Evolutionary conservation across 805 yeast genomes (phyloP), one percentile per base, ranked within the genome.

Genomic region (Wickerhamomyces bisporus): DNA sequence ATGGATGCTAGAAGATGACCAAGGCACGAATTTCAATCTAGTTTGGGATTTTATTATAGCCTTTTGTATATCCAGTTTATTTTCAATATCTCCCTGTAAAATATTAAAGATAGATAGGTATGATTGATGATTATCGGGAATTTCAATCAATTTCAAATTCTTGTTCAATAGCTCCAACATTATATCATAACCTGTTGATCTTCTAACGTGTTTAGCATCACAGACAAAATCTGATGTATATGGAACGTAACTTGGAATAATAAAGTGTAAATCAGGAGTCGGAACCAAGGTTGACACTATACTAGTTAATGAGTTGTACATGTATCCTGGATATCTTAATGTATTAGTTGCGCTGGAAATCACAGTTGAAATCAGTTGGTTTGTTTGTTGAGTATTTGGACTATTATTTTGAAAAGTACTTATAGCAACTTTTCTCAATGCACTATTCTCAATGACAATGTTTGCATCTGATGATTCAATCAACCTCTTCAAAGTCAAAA

Each of bases 401-500:
- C 76, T 68, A 23, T 68, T 68, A 28, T 68, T 73, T 39, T 75
- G 72, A 32, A 81, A 67, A 25, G 76, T 73, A 30, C 68, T 71
- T 13, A 81, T 73, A 3, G 96, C 89, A 30, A 88, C 75, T 16
- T 80, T 66, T 50, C 80, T 69, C 36, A 93, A 62, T 0, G 97
- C 89, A 44, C 83, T 86, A 60, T 93, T 93, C 57, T 93, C 98
- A 53, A 89, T 82, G 5, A 91, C 93, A n/a, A 87, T 70, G 31
- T 86, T 81, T 3, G 87, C 81, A 58, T 93, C 96, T 30, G 96
- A 85, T 50, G 75, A 76, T 47, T 87, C 93, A 5, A 86, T 81
- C 43, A 93, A 68, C 48, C 98, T 66, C 56, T 79, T 78, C 49
- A 94, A 67, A 0, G 98, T 81, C 37, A 93, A 63, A 16, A 93